Evolutionary conservation across 2,329 filamentous ascomycete genomes (phyloP).

Genomic region (Coniochaeta sp.): DNA sequence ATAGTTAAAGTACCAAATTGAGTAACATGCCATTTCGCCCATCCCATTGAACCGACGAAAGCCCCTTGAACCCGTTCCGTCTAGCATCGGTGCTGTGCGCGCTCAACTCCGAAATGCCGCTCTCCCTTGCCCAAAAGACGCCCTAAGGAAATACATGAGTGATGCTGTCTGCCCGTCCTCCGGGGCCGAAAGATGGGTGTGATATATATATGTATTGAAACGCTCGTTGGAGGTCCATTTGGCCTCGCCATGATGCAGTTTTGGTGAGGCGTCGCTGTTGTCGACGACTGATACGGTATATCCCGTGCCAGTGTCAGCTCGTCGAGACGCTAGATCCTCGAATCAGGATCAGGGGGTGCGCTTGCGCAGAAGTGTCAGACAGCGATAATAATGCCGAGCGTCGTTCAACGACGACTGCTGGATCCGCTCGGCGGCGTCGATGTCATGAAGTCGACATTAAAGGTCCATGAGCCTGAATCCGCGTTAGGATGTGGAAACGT

Average conservation of each 20-base stretch:
- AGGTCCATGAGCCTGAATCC: slow-evolving; percentile 36
- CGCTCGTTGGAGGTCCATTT: neutral
- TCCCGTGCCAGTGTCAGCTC: neutral
- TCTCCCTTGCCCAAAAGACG: neutral
- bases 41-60: neutral
- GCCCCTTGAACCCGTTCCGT: neutral
- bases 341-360: neutral
- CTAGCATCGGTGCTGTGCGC: neutral
- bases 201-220: neutral
- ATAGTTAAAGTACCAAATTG: neutral
- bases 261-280: neutral
- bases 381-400: neutral
- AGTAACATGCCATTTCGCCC: neutral
- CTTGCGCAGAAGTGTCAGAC: too few species aligned
- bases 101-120: neutral
- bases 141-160: neutral
- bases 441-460: slow-evolving; percentile 28
- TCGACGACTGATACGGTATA: neutral
- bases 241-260: neutral
- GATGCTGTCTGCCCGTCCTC: neutral
- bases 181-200: neutral
- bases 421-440: slow-evolving; percentile 12
- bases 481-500: slow-evolving; percentile 14
- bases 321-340: neutral
- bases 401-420: slow-evolving; percentile 14